Conservation (phyloP, 352 stramenopile genomes). For the Phytophthora tubulina region DNA sequence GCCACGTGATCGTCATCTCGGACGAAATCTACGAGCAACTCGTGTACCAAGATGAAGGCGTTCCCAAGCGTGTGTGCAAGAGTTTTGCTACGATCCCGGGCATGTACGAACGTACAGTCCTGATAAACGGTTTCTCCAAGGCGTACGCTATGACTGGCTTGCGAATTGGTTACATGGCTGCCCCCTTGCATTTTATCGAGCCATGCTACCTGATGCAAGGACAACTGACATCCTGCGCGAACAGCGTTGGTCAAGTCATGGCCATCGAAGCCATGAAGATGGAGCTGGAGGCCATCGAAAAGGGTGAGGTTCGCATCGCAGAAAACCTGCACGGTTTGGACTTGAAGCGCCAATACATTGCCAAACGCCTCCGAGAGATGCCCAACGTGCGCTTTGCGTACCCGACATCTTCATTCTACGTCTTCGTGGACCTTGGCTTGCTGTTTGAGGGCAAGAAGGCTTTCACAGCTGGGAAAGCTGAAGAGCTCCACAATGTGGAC, state of each 20-base stretch:
- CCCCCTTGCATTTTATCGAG: constrained; percentile 77
- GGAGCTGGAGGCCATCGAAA: constrained; percentile 63
- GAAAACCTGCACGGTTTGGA: constrained; percentile 61
- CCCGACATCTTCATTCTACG: constrained; percentile 95
- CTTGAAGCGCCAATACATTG: constrained; percentile 92
- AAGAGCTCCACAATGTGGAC: constrained; percentile 54
- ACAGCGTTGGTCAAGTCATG: constrained; percentile 92
- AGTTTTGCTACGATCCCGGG: constrained; percentile 74
- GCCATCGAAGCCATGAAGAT: constrained; percentile 91
- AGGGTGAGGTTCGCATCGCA: constrained; percentile 57
- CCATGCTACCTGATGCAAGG: constrained; percentile 94
- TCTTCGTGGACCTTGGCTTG: constrained; percentile 92
- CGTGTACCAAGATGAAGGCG: constrained; percentile 86
- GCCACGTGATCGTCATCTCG: constrained; percentile 89
- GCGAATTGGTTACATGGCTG: constrained; percentile 93
- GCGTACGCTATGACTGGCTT: constrained; percentile 97
- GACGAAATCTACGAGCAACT: constrained; percentile 98
- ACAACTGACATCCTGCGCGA: constrained; percentile 96
- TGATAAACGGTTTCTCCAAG: constrained; percentile 98
- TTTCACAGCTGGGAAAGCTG: constrained; percentile 36
- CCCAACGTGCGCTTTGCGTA: constrained; percentile 82
- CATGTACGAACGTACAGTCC: constrained; percentile 93
- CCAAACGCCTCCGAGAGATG: constrained; percentile 83
- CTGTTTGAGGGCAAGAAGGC: constrained; percentile 72
- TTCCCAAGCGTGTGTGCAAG: constrained; percentile 59